Base-by-base conservation (phyloP, 164 flowering plant species). In the Tinospora cordifolia region DNA sequence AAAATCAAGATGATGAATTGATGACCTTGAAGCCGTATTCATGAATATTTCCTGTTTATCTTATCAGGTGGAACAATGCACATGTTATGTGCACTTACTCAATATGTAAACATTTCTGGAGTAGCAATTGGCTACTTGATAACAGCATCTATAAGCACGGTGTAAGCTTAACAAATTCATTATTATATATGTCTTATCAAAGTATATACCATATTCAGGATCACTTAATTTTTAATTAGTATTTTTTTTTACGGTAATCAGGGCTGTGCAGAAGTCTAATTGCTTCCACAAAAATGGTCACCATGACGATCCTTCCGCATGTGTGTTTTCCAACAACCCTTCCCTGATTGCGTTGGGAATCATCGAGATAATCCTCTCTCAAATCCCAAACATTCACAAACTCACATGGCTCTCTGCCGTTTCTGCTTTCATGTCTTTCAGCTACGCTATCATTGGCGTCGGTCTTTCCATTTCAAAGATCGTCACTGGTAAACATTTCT, bases 81-180 rank as follows among this genome's bases (percentile, higher is more conserved):
- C 63, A 67, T 69, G 78, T 39, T 65, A 15, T 81, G 83, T 74
- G 87, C 80, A 36, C 11, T 79, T 10, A 57, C 75, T 49, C 82
- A 80, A 46, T 82, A 81, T 66, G 60, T 68, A 39, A 70, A 68
- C 69, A 82, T 85, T 62, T 10, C 65, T 24, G 86, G 88, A 19
- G 14, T 76, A 15, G 14, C 72, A 0, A 75, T 85, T 1, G 86
- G 87, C 44, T 86, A 79, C 76, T 83, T 86, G 0, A 74, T 84
- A 60, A 85, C 87, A 19, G 81, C 87, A 26, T 75, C 90, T 0
- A 82, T 71, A 36, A 85, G 92, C 81, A 76, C 81, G 84, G 86
- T 72, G 88, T 86, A 80, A 81, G 86, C 34, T 34, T 44, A 3
- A 41, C 19, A 17, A 41, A 67, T 14, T n/a, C n/a, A n/a, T n/a